These are phyloP conservation scores for Phyllosticta ampelicida DNA, from an alignment of 2,329 filamentous ascomycete species.

Conservation along the genomic window DNA sequence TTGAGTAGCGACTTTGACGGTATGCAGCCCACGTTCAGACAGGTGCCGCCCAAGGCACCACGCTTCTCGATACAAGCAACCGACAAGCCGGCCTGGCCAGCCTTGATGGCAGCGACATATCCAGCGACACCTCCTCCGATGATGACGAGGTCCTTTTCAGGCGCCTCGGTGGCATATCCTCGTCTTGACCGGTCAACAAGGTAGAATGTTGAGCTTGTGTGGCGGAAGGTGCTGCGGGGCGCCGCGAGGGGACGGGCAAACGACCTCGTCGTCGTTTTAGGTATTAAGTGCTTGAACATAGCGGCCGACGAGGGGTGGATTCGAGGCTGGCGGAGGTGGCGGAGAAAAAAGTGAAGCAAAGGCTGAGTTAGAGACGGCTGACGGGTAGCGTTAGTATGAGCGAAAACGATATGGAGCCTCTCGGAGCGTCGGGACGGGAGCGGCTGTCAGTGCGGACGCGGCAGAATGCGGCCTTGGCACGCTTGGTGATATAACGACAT, in stretches of 20 bases:
- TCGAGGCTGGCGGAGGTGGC: slow-evolving; percentile 15
- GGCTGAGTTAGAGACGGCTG: slow-evolving; percentile 1
- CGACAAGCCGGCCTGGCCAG: slow-evolving; percentile 93
- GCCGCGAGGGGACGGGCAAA: slow-evolving; percentile 20
- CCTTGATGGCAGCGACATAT: slow-evolving; percentile 98
- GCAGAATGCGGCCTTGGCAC: slow-evolving; percentile 5
- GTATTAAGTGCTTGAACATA: slow-evolving; percentile 44
- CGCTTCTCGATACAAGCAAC: slow-evolving; percentile 98
- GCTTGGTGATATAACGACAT: slow-evolving; percentile 5
- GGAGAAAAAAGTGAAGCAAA: neutral
- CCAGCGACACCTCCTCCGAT: slow-evolving; percentile 97
- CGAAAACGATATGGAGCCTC: slow-evolving; percentile 5
- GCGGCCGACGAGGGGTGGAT: slow-evolving; percentile 18
- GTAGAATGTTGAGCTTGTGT: slow-evolving; percentile 29
- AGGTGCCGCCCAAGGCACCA: slow-evolving; percentile 87
- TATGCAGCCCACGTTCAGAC: slow-evolving; percentile 98
- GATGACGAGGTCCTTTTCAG: slow-evolving; percentile 93
- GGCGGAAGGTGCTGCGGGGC: slow-evolving; percentile 28
- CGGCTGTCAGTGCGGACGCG: slow-evolving; percentile 5
- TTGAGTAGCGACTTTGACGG: slow-evolving; percentile 98
- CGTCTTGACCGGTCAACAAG: slow-evolving; percentile 43
- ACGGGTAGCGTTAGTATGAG: neutral
- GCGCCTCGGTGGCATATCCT: slow-evolving; percentile 45
- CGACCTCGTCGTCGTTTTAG: slow-evolving; percentile 38
- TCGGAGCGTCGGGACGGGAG: slow-evolving; percentile 9